phyloP scores from a whole-genome alignment of 2,329 filamentous ascomycete genomes.

The Colletotrichum paranaense region DNA sequence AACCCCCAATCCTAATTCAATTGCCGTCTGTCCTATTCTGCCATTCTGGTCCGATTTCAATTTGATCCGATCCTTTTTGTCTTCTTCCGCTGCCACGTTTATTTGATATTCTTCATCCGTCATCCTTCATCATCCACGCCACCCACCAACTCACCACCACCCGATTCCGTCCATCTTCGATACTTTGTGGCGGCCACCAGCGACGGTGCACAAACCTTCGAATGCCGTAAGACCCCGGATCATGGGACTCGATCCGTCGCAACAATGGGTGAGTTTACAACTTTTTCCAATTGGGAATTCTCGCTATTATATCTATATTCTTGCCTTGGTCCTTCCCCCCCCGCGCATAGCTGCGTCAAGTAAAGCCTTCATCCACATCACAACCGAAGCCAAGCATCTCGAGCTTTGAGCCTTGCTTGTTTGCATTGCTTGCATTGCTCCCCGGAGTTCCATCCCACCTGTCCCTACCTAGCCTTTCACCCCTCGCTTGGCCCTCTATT shows the following conservation, averaged over 20 bases:
- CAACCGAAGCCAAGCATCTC: not conserved
- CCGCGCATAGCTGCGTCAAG: not conserved
- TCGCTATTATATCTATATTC: not conserved
- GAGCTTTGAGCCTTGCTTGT: not conserved
- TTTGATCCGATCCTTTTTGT: not conserved
- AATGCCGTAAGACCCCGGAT: conserved; percentile 42
- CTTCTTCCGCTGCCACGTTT: not conserved
- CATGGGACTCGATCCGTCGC: conserved; percentile 47
- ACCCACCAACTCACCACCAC: no score
- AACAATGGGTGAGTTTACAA: conserved; percentile 48
- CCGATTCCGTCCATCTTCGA: not conserved
- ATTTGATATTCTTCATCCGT: not conserved
- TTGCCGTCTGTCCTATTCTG: not conserved
- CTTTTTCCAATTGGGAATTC: conserved; percentile 3
- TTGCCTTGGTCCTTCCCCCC: not conserved
- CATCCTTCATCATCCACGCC: not conserved
- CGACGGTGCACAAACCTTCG: conserved; percentile 25
- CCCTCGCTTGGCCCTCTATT: not conserved
- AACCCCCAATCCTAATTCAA: not conserved
- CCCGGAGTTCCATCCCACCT: no score
- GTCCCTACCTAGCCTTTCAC: not conserved
- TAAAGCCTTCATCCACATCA: not conserved
- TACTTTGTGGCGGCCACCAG: conserved; percentile 10
- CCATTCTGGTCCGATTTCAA: not conserved
- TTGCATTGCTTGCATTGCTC: not conserved